phyloP scores from a whole-genome alignment of 1,284 basidiomycete species.

The Albatrellus sp. region DNA sequence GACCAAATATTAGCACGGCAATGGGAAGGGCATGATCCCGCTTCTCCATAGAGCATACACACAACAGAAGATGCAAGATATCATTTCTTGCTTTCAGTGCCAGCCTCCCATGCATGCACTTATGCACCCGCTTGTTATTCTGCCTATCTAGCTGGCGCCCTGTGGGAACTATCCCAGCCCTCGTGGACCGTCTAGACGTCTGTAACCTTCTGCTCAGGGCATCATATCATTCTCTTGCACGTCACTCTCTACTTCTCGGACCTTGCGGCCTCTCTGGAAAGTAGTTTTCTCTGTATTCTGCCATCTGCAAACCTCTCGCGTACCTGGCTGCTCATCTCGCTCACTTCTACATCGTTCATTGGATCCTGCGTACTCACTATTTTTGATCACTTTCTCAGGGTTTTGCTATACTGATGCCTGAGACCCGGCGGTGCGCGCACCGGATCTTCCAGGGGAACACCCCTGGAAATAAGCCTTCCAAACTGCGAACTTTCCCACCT shows the following conservation, averaged over 20 bases:
- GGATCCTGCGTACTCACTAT: constrained; percentile 77
- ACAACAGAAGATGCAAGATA: constrained; percentile 37
- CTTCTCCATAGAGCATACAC: constrained; percentile 58
- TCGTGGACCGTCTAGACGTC: constrained; percentile 62
- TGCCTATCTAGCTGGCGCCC: constrained; percentile 28
- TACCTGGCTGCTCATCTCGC: constrained; percentile 83
- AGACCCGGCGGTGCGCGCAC: constrained; percentile 30
- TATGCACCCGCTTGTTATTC: not conserved
- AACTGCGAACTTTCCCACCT: constrained; percentile 84
- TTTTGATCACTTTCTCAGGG: constrained; percentile 87
- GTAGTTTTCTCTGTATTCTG: constrained; percentile 71
- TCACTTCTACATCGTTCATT: constrained; percentile 74
- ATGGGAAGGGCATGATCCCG: constrained; percentile 46
- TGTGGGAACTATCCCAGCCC: constrained; percentile 33
- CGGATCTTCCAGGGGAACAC: constrained; percentile 33
- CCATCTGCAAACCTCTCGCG: constrained; percentile 86
- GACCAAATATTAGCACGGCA: constrained; percentile 34
- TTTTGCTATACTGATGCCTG: constrained; percentile 67
- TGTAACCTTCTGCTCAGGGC: constrained; percentile 32
- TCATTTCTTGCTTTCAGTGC: not conserved
- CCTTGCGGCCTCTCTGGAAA: constrained; percentile 61
- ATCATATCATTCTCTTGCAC: constrained; percentile 80
- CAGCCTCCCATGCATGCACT: not conserved
- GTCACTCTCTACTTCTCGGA: constrained; percentile 70
- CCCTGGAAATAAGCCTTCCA: no score